Evolutionary conservation across 2,329 filamentous ascomycete species (phyloP).

Genomic region (Sporothrix luriei): DNA sequence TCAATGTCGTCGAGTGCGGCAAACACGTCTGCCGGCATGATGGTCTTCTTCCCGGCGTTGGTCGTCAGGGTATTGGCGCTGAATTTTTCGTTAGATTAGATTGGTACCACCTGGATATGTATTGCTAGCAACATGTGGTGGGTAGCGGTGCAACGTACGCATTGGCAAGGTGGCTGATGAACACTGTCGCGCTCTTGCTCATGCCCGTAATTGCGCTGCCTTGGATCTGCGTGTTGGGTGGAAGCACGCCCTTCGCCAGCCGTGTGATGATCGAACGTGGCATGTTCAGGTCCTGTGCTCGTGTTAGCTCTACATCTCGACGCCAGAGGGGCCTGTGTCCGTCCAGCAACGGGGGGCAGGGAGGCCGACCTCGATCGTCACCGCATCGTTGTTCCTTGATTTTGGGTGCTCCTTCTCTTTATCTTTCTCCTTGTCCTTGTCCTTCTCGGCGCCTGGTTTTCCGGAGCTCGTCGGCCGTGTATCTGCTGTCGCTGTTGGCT

Average conservation of each 20-base stretch:
- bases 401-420: conserved; percentile 35
- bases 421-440: not conserved
- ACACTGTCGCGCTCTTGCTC: conserved; percentile 79
- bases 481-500: not conserved
- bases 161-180: conserved; percentile 76
- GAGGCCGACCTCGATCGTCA: conserved; percentile 57
- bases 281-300: conserved; percentile 67
- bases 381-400: conserved; percentile 41
- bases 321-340: not conserved
- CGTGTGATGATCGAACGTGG: conserved; percentile 81
- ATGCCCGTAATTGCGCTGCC: conserved; percentile 78
- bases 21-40: conserved; percentile 74
- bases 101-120: too few relatives aligned
- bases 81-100: conserved; percentile 16
- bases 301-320: not conserved
- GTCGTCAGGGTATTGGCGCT: conserved; percentile 75
- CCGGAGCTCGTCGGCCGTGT: not conserved
- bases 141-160: conserved; percentile 58
- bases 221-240: conserved; percentile 80
- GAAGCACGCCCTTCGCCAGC: conserved; percentile 76
- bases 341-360: not conserved
- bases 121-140: not conserved
- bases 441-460: conserved; percentile 44
- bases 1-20: conserved; percentile 76
- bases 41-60: conserved; percentile 72